Percentiles rank a stretch among this genome's conserved stretches.
Evolutionary conservation across 106 monocot species (phyloP).

Genomic region (Acorus calamus): DNA sequence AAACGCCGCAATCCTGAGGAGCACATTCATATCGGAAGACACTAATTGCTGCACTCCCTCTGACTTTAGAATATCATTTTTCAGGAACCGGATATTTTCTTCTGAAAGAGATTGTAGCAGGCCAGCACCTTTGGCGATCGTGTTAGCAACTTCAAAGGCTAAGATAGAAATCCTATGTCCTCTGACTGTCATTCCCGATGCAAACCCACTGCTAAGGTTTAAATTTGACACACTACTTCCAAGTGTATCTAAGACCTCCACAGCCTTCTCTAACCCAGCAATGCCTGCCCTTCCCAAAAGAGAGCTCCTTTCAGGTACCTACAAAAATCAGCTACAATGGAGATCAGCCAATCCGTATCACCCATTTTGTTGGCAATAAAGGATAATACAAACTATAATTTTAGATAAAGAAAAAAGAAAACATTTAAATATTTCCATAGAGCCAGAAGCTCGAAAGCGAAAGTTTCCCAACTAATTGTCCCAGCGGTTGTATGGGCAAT

Average conservation of each 20-base stretch:
- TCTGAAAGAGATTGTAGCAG: slow-evolving; percentile 55
- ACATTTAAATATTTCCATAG: no score
- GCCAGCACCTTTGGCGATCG: slow-evolving; percentile 62
- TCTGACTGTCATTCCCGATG: slow-evolving; percentile 23
- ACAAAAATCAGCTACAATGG: slow-evolving; percentile 3
- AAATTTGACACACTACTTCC: slow-evolving; percentile 72
- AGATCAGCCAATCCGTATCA: not conserved
- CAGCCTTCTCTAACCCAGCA: slow-evolving; percentile 64
- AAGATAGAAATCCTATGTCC: slow-evolving; percentile 56
- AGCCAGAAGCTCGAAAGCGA: no score
- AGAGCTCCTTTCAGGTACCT: slow-evolving; percentile 52
- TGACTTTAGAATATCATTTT: slow-evolving; percentile 49
- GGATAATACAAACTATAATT: not conserved
- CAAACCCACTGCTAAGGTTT: slow-evolving; percentile 51
- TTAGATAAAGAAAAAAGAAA: not conserved
- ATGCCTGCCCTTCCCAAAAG: slow-evolving; percentile 59
- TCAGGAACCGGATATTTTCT: slow-evolving; percentile 48
- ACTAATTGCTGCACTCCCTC: slow-evolving; percentile 55
- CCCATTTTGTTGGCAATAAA: not conserved
- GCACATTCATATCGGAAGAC: slow-evolving; percentile 28
- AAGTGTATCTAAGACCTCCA: slow-evolving; percentile 66
- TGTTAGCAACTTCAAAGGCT: slow-evolving; percentile 87
- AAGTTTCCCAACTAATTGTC: no score
- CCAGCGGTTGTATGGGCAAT: no score
- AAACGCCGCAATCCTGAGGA: slow-evolving; percentile 43